phyloP scores from a whole-genome alignment of 73 alveolate genomes.

The Paramecium biaurelia region DNA sequence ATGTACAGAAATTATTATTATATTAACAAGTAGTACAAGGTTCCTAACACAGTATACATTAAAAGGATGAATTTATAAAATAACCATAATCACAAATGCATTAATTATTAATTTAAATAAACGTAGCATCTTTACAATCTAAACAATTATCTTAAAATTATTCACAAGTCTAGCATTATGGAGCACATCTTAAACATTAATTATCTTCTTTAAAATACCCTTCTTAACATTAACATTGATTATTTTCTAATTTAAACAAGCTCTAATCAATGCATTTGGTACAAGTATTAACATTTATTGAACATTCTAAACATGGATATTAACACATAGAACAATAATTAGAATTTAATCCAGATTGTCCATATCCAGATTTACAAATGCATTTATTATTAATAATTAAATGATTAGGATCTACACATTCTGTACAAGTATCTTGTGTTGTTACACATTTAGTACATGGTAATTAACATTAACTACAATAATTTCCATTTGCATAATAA shows the following conservation, averaged over 20 bases:
- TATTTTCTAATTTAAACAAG: not conserved
- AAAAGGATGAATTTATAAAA: not conserved
- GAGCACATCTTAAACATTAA: not conserved
- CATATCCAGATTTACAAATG: conserved; percentile 1
- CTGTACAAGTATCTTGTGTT: not conserved
- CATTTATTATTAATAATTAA: not conserved
- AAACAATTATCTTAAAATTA: not conserved
- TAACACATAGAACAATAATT: not conserved
- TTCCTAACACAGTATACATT: not conserved
- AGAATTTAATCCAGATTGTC: not conserved
- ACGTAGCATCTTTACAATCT: not conserved
- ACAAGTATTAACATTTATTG: not conserved
- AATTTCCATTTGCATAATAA: not conserved
- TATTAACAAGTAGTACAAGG: not conserved
- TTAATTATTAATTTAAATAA: not conserved
- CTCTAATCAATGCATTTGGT: not conserved
- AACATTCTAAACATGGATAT: conserved; percentile 4
- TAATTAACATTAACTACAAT: not conserved
- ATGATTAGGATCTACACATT: not conserved
- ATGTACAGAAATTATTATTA: not conserved
- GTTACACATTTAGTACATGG: not conserved
- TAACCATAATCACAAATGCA: not conserved
- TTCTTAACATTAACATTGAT: not conserved
- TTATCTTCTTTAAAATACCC: not conserved
- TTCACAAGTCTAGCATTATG: not conserved